Evolutionary conservation across 805 yeast species (phyloP).

Genomic region (Kodamaea sagamina): DNA sequence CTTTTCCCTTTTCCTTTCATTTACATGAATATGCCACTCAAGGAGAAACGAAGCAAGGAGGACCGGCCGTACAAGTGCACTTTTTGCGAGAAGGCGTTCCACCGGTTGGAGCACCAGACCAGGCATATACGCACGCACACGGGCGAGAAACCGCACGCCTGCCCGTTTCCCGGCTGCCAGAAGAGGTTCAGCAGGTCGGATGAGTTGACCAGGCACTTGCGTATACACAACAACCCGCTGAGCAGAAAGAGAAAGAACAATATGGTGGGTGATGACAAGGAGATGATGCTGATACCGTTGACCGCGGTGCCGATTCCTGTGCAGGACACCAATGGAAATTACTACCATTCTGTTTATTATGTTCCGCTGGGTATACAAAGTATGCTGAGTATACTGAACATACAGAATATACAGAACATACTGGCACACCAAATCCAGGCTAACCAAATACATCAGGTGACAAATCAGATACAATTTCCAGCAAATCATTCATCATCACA

Average conservation of each 20-base stretch:
- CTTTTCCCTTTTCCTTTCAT: not conserved
- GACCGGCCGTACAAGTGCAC: conserved; percentile 67
- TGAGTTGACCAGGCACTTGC: conserved; percentile 70
- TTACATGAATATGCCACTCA: conserved; percentile 14
- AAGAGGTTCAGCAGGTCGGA: conserved; percentile 71
- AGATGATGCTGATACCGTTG: conserved; percentile 12
- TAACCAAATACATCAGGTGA: not conserved
- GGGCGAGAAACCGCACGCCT: conserved; percentile 80
- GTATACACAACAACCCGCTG: conserved; percentile 73
- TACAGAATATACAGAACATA: no score
- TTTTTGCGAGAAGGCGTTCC: conserved; percentile 72
- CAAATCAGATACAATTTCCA: no score
- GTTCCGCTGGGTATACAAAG: no score
- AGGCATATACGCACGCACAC: conserved; percentile 80
- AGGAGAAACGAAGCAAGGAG: conserved; percentile 16
- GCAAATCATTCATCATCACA: no score
- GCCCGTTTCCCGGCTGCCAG: conserved; percentile 68
- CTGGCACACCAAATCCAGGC: conserved; percentile 5
- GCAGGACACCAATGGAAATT: conserved; percentile 7
- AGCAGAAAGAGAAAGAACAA: conserved; percentile 58
- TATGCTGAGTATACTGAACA: no score
- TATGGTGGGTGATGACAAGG: conserved; percentile 12
- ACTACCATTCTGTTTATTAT: conserved; percentile 37
- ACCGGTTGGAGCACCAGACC: conserved; percentile 75
- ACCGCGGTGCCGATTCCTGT: conserved; percentile 13